phyloP scores from a whole-genome alignment of 75 land plant genomes.

The Pseudotsuga menziesii region DNA sequence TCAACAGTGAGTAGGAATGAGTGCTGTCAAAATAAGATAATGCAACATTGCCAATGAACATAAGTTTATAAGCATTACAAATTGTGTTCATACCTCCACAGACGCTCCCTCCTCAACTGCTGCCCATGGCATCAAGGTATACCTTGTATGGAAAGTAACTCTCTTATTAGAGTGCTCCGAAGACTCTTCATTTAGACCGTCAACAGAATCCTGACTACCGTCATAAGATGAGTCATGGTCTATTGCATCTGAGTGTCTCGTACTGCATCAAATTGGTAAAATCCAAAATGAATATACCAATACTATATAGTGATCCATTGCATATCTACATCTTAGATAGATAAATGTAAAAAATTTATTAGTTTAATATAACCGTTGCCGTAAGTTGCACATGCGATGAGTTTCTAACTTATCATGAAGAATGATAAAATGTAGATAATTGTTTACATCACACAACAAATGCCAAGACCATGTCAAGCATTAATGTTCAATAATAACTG shows the following conservation, averaged over 20 bases:
- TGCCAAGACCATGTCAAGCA: background rate
- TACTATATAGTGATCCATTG: background rate
- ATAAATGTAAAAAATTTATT: background rate
- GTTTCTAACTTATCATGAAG: background rate
- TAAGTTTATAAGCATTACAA: background rate
- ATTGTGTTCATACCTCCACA: constrained; percentile 9
- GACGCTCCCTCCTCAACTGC: constrained; percentile 11
- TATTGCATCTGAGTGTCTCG: constrained; percentile 5
- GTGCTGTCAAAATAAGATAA: background rate
- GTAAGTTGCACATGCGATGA: background rate
- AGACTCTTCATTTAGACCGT: background rate
- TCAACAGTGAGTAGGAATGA: background rate
- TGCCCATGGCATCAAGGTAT: constrained; percentile 4
- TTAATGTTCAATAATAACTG: too few species aligned
- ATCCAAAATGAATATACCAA: background rate
- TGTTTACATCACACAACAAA: background rate
- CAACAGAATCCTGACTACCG: background rate
- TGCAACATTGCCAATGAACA: background rate
- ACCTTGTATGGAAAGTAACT: constrained; percentile 4
- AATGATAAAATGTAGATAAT: background rate
- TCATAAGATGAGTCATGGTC: constrained; percentile 6
- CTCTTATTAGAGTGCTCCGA: constrained; percentile 4
- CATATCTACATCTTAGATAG: background rate
- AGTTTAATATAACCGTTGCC: background rate
- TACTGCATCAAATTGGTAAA: constrained; percentile 8